These are phyloP conservation scores for Annulohypoxylon truncatum DNA, from an alignment of 2,329 filamentous ascomycete genomes.

Conservation along the genomic window DNA sequence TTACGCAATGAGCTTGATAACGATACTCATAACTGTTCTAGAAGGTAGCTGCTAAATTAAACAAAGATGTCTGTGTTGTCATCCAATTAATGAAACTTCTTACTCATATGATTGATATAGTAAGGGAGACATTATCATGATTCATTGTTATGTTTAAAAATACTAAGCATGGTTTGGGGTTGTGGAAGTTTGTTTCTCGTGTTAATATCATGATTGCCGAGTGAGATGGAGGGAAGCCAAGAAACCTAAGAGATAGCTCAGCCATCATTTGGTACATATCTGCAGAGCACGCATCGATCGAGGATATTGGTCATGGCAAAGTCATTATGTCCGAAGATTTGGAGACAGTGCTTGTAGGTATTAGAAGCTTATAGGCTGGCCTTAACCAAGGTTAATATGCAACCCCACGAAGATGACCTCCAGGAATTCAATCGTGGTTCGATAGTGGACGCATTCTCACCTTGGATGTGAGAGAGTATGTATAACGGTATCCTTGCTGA, in stretches of 20 bases:
- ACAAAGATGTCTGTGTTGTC: background rate
- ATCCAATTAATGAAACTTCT: background rate
- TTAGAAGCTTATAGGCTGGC: constrained; percentile 31
- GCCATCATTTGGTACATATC: constrained; percentile 15
- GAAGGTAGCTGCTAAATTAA: no score
- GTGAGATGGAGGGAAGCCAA: constrained; percentile 26
- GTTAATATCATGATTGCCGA: constrained; percentile 28
- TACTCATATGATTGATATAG: background rate
- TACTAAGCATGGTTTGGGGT: constrained; percentile 6
- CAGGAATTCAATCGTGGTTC: constrained; percentile 16
- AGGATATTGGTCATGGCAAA: constrained; percentile 18
- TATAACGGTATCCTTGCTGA: background rate
- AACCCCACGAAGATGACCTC: constrained; percentile 37
- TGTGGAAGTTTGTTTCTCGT: constrained; percentile 6
- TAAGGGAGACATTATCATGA: background rate
- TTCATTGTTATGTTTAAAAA: constrained; percentile 6
- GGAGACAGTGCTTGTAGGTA: constrained; percentile 13
- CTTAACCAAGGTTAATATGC: constrained; percentile 27
- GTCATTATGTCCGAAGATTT: constrained; percentile 29
- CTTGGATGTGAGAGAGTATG: background rate
- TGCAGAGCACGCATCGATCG: constrained; percentile 12
- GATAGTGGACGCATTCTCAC: constrained; percentile 19
- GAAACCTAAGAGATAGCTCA: constrained; percentile 28
- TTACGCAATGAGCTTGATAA: background rate
- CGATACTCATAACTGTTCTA: no score